Evolutionary conservation across 1,284 basidiomycete genomes (phyloP).

Genomic region (Puccinia brachypodii): DNA sequence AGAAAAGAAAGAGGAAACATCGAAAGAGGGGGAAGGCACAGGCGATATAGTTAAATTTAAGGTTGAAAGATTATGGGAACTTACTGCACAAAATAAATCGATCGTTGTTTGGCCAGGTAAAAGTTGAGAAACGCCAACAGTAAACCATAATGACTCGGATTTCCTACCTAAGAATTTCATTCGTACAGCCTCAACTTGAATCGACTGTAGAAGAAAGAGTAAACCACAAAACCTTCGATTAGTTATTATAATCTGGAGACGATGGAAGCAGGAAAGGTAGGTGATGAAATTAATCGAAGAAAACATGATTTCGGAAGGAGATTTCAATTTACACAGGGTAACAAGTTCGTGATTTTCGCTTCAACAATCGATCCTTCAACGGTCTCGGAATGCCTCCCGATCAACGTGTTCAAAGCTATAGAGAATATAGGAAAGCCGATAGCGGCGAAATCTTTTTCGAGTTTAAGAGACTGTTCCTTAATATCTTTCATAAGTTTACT

Average conservation of each 20-base stretch:
- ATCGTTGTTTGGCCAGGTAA: conserved; percentile 29
- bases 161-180: conserved; percentile 39
- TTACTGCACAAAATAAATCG: conserved; percentile 47
- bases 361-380: conserved; percentile 69
- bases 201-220: not conserved
- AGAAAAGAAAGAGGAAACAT: not conserved
- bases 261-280: not conserved
- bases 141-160: conserved; percentile 45
- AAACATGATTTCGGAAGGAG: not conserved
- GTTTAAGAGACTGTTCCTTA: conserved; percentile 60
- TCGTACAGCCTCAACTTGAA: conserved; percentile 41
- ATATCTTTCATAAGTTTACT: conserved; percentile 63
- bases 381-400: conserved; percentile 59
- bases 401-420: conserved; percentile 60
- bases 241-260: not conserved
- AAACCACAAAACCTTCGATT: not conserved
- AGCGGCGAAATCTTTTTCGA: conserved; percentile 67
- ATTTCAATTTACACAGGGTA: conserved; percentile 68
- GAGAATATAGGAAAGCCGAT: conserved; percentile 69
- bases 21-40: not conserved
- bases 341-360: conserved; percentile 64
- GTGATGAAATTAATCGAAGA: not conserved
- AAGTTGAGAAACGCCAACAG: conserved; percentile 16
- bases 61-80: conserved; percentile 5
- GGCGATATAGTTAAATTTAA: not conserved